Evolutionary conservation across 2,329 filamentous ascomycete genomes (phyloP).

Genomic region (Nigrospora oryzae): DNA sequence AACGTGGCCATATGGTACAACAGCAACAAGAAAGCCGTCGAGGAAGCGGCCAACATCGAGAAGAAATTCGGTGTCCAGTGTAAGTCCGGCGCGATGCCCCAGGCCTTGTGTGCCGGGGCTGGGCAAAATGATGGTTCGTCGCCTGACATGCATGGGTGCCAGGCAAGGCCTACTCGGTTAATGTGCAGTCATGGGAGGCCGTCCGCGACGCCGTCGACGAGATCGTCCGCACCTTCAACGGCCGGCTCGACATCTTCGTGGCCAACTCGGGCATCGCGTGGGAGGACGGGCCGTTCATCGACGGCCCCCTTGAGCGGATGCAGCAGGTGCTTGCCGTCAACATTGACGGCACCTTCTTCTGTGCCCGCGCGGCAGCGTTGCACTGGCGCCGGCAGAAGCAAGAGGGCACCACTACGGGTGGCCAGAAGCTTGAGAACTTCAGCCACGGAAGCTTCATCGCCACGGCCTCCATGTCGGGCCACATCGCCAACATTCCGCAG

Average conservation of each 20-base stretch:
- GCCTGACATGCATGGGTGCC: background rate
- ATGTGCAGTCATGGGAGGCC: conserved; percentile 44
- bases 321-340: conserved; percentile 62
- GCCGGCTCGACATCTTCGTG: conserved; percentile 68
- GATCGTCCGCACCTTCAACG: conserved; percentile 59
- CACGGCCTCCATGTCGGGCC: conserved; percentile 71
- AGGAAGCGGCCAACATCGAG: conserved; percentile 54
- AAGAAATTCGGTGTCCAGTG: conserved; percentile 60
- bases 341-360: conserved; percentile 72
- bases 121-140: background rate
- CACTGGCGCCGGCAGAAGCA: conserved; percentile 65
- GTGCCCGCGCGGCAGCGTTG: conserved; percentile 58
- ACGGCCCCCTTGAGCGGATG: conserved; percentile 57
- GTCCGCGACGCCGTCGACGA: conserved; percentile 42
- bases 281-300: conserved; percentile 59
- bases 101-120: background rate
- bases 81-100: conserved; percentile 24
- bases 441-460: conserved; percentile 64
- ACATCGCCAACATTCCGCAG: conserved; percentile 72
- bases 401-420: conserved; percentile 55
- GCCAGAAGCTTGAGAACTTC: conserved; percentile 52
- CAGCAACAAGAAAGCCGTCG: conserved; percentile 55
- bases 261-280: conserved; percentile 72
- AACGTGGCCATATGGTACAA: conserved; percentile 70
- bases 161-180: conserved; percentile 55